Evolutionary conservation across 2,329 filamentous ascomycete genomes (phyloP).

Genomic region (Drechmeria coniospora): DNA sequence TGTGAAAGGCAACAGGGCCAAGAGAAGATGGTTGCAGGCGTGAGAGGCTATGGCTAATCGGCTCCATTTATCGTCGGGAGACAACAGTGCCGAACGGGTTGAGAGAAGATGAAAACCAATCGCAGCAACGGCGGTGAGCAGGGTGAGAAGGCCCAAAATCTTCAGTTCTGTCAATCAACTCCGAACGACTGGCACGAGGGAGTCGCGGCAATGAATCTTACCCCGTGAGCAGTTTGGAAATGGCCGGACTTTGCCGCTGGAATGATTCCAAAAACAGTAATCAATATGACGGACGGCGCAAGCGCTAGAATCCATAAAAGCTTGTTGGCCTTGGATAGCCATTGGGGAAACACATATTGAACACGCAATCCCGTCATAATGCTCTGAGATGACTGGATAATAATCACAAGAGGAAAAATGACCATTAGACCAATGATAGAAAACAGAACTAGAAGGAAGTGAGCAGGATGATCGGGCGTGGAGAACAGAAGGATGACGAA

Average conservation of each 20-base stretch:
- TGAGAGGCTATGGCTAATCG: constrained; percentile 3
- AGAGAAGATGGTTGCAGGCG: constrained; percentile 12
- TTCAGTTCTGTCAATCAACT: constrained; percentile 2
- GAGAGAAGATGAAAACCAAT: constrained; percentile 10
- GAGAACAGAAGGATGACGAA: background rate
- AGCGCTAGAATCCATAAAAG: constrained; percentile 13
- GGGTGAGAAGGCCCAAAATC: constrained; percentile 14
- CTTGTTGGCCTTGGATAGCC: constrained; percentile 9
- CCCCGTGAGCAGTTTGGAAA: constrained; percentile 14
- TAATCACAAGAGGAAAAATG: constrained; percentile 13
- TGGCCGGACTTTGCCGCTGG: constrained; percentile 9
- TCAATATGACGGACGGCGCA: constrained; percentile 9
- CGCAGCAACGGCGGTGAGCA: constrained; percentile 11
- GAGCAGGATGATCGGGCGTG: background rate
- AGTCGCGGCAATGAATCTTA: constrained; percentile 7
- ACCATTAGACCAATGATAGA: constrained; percentile 11
- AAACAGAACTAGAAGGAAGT: background rate
- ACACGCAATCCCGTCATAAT: constrained; percentile 10
- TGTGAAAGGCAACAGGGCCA: constrained; percentile 9
- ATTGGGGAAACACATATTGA: constrained; percentile 8
- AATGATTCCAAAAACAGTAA: constrained; percentile 14
- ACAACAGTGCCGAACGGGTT: constrained; percentile 4
- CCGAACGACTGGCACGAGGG: no score
- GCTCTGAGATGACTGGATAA: constrained; percentile 11
- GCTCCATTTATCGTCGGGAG: background rate